These are phyloP conservation scores for Martiniozyma asiatica DNA, from an alignment of 1,139 yeast species.

Conservation along the genomic window DNA sequence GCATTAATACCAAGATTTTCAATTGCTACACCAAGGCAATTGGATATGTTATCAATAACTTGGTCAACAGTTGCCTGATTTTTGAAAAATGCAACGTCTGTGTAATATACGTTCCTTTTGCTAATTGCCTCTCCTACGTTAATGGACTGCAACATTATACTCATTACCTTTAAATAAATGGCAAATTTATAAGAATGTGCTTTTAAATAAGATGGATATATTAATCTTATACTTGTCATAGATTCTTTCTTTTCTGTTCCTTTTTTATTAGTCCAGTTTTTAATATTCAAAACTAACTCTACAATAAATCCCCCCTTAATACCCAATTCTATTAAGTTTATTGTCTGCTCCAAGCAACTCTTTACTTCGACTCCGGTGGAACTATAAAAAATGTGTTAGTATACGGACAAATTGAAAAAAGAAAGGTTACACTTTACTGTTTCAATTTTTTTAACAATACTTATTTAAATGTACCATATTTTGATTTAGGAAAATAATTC, in stretches of 20 bases:
- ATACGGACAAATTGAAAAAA: no score
- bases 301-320: background rate
- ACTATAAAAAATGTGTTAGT: no score
- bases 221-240: no score
- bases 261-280: no score
- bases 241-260: no score
- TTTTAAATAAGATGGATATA: constrained; percentile 14
- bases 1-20: constrained; percentile 21
- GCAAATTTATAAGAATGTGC: constrained; percentile 8
- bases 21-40: constrained; percentile 13
- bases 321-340: no score
- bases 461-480: no score
- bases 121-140: constrained; percentile 27
- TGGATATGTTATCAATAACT: constrained; percentile 26
- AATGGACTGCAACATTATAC: constrained; percentile 13
- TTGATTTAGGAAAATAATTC: no score
- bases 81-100: constrained; percentile 44
- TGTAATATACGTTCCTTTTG: constrained; percentile 54
- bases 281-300: background rate
- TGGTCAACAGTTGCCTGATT: constrained; percentile 35
- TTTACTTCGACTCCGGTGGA: no score
- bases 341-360: no score
- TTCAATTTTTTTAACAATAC: no score
- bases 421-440: no score
- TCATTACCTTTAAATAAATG: constrained; percentile 16